A percentile compares a stretch with the other conserved stretches of the same genome.
phyloP scores from a whole-genome alignment of 129 eudicot genomes.

The Pulicaria dysenterica region DNA sequence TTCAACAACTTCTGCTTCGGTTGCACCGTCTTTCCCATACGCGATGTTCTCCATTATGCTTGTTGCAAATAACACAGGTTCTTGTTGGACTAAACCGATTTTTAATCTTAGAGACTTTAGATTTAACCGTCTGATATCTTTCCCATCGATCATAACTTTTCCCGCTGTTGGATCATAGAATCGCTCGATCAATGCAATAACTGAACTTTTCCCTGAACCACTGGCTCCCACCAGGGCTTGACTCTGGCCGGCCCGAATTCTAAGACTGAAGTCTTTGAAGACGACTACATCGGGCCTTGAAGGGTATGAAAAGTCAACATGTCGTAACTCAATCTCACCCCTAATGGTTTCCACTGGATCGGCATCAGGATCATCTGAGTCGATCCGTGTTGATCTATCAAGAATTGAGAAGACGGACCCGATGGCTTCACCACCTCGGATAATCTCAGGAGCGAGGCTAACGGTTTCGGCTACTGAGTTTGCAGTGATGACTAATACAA shows the following conservation, averaged over 20 bases:
- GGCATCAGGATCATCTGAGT: slow-evolving; percentile 85
- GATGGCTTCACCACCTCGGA: slow-evolving; percentile 93
- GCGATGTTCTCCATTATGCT: slow-evolving; percentile 91
- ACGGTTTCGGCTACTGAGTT: slow-evolving; percentile 95
- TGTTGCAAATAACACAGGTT: slow-evolving; percentile 86
- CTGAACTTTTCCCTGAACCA: slow-evolving; percentile 96
- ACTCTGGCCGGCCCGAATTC: slow-evolving; percentile 95
- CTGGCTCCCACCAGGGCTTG: slow-evolving; percentile 98
- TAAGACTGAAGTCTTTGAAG: slow-evolving; percentile 79
- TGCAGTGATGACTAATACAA: slow-evolving; percentile 84
- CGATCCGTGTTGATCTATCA: slow-evolving; percentile 78
- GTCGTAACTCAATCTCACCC: slow-evolving; percentile 91
- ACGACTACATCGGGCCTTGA: slow-evolving; percentile 80
- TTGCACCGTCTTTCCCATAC: slow-evolving; percentile 92
- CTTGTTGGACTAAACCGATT: slow-evolving; percentile 93
- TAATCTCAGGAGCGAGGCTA: slow-evolving; percentile 94
- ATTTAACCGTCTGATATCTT: slow-evolving; percentile 83
- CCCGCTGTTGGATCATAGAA: slow-evolving; percentile 85
- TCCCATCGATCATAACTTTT: slow-evolving; percentile 94
- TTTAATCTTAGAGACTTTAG: slow-evolving; percentile 72
- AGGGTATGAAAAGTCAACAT: slow-evolving; percentile 90
- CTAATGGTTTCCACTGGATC: slow-evolving; percentile 71
- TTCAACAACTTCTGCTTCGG: slow-evolving; percentile 79
- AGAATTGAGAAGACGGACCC: slow-evolving; percentile 86
- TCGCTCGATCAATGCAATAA: slow-evolving; percentile 79